Percentiles rank a stretch among this genome's conserved stretches.
Conservation (phyloP, 2,329 filamentous ascomycete genomes). For the Diplodia corticola region DNA sequence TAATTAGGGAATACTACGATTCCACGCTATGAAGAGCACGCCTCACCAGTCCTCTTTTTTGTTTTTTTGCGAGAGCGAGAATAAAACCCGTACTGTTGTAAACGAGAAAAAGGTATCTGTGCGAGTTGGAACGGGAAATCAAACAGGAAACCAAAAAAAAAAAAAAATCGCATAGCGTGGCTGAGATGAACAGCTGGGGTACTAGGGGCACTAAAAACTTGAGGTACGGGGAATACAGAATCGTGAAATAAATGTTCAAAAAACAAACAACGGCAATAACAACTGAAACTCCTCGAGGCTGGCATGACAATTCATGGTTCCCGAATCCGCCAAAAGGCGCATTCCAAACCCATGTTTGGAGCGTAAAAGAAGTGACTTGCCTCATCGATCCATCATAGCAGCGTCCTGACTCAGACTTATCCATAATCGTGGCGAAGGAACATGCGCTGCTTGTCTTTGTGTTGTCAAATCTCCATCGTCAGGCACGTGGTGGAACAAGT, state of each 20-base stretch:
- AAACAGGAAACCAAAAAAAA: background rate
- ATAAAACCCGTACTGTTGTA: background rate
- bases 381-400: slow-evolving; percentile 17
- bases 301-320: background rate
- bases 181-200: slow-evolving; percentile 12
- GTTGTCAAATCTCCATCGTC: background rate
- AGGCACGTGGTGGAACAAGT: background rate
- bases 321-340: background rate
- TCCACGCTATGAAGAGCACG: background rate
- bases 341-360: background rate
- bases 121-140: background rate
- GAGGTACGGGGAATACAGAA: background rate
- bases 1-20: background rate
- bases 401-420: background rate
- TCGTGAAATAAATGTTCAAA: background rate
- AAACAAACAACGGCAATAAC: background rate
- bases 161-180: background rate
- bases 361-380: background rate
- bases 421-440: slow-evolving; percentile 5
- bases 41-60: slow-evolving; percentile 8
- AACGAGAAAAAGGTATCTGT: slow-evolving; percentile 19
- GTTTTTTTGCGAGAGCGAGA: background rate
- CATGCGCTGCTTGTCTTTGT: background rate
- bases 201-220: slow-evolving; percentile 18
- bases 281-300: background rate